These are phyloP conservation scores for Luzula sylvatica DNA, from an alignment of 176 grass and related monocot species.

Conservation along the genomic window DNA sequence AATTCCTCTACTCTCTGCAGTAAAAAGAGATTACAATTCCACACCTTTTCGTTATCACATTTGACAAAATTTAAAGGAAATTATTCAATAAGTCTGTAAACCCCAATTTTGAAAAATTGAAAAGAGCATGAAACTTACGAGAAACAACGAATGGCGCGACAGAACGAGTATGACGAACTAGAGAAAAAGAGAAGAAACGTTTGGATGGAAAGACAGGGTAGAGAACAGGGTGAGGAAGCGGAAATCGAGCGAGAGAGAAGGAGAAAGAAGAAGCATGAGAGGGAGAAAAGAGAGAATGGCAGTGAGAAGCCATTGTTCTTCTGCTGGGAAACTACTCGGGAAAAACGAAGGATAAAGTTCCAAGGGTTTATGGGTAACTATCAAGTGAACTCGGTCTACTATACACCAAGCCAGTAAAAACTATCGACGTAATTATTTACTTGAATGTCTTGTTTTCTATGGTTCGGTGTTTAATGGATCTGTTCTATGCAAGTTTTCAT, in stretches of 20 bases:
- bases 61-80: too few relatives aligned
- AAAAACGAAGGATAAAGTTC: neutral
- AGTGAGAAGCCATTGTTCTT: constrained; percentile 7
- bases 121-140: neutral
- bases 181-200: neutral
- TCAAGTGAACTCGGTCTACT: too few relatives aligned
- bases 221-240: neutral
- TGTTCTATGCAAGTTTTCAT: too few relatives aligned
- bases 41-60: too few relatives aligned
- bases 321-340: neutral
- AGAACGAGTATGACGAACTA: neutral
- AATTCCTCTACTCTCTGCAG: constrained; percentile 11
- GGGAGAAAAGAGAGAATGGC: neutral
- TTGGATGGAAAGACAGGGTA: neutral
- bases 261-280: neutral
- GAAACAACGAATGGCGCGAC: neutral
- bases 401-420: too few relatives aligned
- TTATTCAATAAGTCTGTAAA: too few relatives aligned
- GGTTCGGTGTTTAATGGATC: too few relatives aligned
- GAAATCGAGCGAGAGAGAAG: neutral
- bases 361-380: neutral
- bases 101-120: too few relatives aligned
- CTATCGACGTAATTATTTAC: too few relatives aligned
- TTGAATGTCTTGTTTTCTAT: too few relatives aligned
- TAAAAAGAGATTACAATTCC: constrained; percentile 11